These are phyloP conservation scores for Drechslerella dactyloides DNA, from an alignment of 2,329 filamentous ascomycete species.

Conservation along the genomic window DNA sequence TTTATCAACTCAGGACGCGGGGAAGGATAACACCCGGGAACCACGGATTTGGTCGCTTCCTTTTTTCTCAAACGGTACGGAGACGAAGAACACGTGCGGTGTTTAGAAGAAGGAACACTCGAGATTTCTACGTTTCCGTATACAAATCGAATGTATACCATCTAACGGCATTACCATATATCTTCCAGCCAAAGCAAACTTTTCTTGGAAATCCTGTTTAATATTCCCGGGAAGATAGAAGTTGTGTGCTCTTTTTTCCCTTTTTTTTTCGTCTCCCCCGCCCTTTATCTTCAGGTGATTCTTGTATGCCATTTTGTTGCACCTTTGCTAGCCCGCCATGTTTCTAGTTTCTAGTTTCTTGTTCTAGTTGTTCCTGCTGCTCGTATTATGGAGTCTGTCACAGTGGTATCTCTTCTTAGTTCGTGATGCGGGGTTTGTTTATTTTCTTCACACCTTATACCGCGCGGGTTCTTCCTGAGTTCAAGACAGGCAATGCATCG, in stretches of 20 bases:
- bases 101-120: conserved; percentile 35
- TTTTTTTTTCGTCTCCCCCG: conserved; percentile 54
- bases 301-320: conserved; percentile 22
- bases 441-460: conserved; percentile 11
- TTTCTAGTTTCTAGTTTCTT: conserved; percentile 7
- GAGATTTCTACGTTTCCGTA: conserved; percentile 32
- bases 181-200: conserved; percentile 20
- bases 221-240: conserved; percentile 25
- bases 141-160: conserved; percentile 43
- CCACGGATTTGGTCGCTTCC: conserved; percentile 4
- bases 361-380: conserved; percentile 15
- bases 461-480: background rate
- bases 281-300: background rate
- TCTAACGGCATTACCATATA: conserved; percentile 40
- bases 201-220: conserved; percentile 14
- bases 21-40: conserved; percentile 1
- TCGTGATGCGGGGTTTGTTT: conserved; percentile 34
- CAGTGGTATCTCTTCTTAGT: conserved; percentile 16
- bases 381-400: conserved; percentile 7
- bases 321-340: conserved; percentile 9
- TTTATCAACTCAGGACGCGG: conserved; percentile 12
- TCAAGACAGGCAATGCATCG: conserved; percentile 35
- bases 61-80: conserved; percentile 24
- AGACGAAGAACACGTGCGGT: conserved; percentile 26
- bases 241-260: conserved; percentile 47